These are phyloP conservation scores for Boletus barrowsii DNA, from an alignment of 768 basidiomycete genomes.

Conservation along the genomic window DNA sequence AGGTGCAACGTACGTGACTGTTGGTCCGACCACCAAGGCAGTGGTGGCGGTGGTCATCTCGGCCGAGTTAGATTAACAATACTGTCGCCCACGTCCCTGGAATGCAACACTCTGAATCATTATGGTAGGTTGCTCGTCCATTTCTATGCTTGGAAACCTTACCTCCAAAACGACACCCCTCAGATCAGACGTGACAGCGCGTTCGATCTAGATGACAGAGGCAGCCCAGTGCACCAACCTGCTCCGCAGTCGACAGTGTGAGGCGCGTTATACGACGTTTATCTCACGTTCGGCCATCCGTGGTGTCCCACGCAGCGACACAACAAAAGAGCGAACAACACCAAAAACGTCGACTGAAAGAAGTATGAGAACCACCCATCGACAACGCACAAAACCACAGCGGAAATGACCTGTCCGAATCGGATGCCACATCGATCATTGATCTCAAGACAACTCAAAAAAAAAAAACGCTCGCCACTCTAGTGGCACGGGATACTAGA, in stretches of 20 bases:
- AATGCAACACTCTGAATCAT: neutral
- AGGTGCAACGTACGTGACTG: conserved; percentile 1
- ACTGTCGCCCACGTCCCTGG: neutral
- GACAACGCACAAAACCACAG: conserved; percentile 6
- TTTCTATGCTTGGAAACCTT: neutral
- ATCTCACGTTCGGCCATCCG: neutral
- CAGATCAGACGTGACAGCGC: conserved; percentile 1
- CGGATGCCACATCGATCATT: conserved; percentile 14
- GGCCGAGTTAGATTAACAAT: conserved; percentile 4
- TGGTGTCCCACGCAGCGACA: conserved; percentile 3
- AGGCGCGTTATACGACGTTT: neutral
- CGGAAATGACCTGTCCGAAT: conserved; percentile 24
- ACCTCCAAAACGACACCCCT: neutral
- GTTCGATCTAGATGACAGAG: conserved; percentile 7
- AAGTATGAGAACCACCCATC: conserved; percentile 8
- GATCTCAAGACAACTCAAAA: conserved; percentile 14
- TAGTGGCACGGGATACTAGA: conserved; percentile 8
- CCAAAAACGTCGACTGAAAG: conserved; percentile 8
- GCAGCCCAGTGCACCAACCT: neutral
- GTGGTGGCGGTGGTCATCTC: conserved; percentile 15
- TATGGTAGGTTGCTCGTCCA: neutral
- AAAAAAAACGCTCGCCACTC: conserved; percentile 8
- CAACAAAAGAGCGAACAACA: conserved; percentile 3
- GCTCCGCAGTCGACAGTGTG: neutral
- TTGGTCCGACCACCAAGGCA: conserved; percentile 21